These are phyloP conservation scores for Salicornia ramosissima DNA, from an alignment of 148 eudicot species.

Conservation along the genomic window DNA sequence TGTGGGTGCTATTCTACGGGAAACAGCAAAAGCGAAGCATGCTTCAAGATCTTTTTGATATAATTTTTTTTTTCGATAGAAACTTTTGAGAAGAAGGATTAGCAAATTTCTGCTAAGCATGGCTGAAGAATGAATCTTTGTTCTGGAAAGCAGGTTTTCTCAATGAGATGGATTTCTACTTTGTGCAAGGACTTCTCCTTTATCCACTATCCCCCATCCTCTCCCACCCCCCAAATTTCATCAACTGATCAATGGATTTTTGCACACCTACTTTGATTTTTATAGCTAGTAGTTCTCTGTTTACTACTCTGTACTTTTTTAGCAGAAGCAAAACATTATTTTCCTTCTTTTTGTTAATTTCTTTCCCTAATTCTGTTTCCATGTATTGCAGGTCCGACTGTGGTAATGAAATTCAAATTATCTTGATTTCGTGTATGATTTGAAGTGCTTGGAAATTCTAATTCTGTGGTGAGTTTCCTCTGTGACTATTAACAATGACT, in stretches of 20 bases:
- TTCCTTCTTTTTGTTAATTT: neutral
- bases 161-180: neutral
- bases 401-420: too few relatives aligned
- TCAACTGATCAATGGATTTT: neutral
- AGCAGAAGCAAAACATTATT: neutral
- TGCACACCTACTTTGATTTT: neutral
- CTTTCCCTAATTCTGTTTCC: neutral
- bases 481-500: neutral
- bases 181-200: neutral
- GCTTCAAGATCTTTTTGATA: slow-evolving; percentile 52
- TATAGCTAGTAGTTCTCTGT: slow-evolving; percentile 2
- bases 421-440: neutral
- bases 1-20: slow-evolving; percentile 82
- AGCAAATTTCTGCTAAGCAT: neutral
- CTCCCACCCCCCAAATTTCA: too few relatives aligned
- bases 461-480: neutral
- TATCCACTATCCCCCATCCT: too few relatives aligned
- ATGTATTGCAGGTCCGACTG: neutral
- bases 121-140: neutral
- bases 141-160: slow-evolving; percentile 1
- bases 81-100: neutral
- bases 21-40: slow-evolving; percentile 94
- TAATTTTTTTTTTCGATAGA: neutral
- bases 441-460: neutral
- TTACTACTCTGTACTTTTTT: neutral